Evolutionary conservation across 1,284 basidiomycete genomes (phyloP).

Genomic region (Boletellus deceptivus): DNA sequence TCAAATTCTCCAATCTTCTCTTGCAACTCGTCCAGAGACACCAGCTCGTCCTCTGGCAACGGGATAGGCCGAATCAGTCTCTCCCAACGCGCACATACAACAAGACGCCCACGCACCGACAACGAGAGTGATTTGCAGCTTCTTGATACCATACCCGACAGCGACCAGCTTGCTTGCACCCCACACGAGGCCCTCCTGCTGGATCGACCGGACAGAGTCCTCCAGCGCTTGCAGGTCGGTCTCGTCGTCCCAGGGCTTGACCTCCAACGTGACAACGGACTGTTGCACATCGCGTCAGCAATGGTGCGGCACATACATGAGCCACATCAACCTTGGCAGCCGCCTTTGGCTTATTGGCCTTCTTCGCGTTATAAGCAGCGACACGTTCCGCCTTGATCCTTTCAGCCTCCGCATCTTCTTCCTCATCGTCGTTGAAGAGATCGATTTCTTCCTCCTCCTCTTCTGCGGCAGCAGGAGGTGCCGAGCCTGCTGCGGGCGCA

Average conservation of each 20-base stretch:
- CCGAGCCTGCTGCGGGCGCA: slow-evolving; percentile 41
- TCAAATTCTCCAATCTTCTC: slow-evolving; percentile 87
- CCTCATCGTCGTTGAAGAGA: slow-evolving; percentile 91
- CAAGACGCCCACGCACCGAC: slow-evolving; percentile 62
- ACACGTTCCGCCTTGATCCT: slow-evolving; percentile 94
- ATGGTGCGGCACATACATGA: background rate
- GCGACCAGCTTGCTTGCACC: slow-evolving; percentile 89
- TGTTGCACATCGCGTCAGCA: slow-evolving; percentile 34
- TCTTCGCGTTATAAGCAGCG: slow-evolving; percentile 91
- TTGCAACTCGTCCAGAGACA: slow-evolving; percentile 94
- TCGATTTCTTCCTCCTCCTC: slow-evolving; percentile 94
- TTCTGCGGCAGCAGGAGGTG: slow-evolving; percentile 63
- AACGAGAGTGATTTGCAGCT: slow-evolving; percentile 93
- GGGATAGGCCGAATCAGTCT: slow-evolving; percentile 9
- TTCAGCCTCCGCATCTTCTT: slow-evolving; percentile 92
- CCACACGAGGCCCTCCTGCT: slow-evolving; percentile 94
- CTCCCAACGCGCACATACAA: background rate
- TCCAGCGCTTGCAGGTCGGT: slow-evolving; percentile 94
- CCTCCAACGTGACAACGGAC: slow-evolving; percentile 95
- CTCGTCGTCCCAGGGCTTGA: slow-evolving; percentile 99
- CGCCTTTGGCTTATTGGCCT: slow-evolving; percentile 88
- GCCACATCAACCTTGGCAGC: slow-evolving; percentile 74
- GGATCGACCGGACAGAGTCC: slow-evolving; percentile 79
- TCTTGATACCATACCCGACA: slow-evolving; percentile 91
- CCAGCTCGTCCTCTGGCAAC: slow-evolving; percentile 83